Evolutionary conservation across 2,329 filamentous ascomycete genomes (phyloP), one percentile per base, ranked within the genome.

Genomic region (Sporothrix globosa): DNA sequence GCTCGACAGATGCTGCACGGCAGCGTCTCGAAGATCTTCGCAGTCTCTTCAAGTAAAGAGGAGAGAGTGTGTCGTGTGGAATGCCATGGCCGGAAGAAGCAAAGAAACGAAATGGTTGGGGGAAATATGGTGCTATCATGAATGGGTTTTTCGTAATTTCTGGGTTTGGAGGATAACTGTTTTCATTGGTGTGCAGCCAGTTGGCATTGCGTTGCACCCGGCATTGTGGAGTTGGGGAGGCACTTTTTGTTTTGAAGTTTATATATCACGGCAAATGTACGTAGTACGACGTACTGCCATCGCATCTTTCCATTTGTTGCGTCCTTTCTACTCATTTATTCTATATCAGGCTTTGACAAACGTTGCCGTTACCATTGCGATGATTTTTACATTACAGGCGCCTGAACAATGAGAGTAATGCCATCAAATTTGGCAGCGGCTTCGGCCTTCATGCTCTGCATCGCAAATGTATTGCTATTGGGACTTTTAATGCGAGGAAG

Each of bases 11-110:
- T 77, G 84, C 87, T 0, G 77, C 77, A 0, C 75, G 74, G 39
- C 76, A 79, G 73, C 76, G 77, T 7, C 72, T 79, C 53, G 82
- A 84, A 82, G 87, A 88, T 73, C 77, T 89, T 71, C 83, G 85
- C 66, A 87, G 85, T 74, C 82, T 89, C 46, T 89, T 89, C 79
- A 71, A 71, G 24, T 75, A 71, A 14, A 50, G 44, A n/a, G 11
- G 17, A 24, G 58, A 46, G 21, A 14, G 41, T 19, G 14, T 19
- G 34, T 19, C 27, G 52, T 0, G 52, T 2, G 13, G 21, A 13
- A 13, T 2, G 52, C 11, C 14, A 17, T 13, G 41, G 14, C 4
- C 4, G 41, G 41, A 44, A 14, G 41, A 17, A 14, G 11, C 14
- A 13, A 44, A 1, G 41, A 44, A 1, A 14, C 1, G 24, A 30